phyloP scores from a whole-genome alignment of 495 filamentous ascomycete genomes.

The Usnea hakonensis region DNA sequence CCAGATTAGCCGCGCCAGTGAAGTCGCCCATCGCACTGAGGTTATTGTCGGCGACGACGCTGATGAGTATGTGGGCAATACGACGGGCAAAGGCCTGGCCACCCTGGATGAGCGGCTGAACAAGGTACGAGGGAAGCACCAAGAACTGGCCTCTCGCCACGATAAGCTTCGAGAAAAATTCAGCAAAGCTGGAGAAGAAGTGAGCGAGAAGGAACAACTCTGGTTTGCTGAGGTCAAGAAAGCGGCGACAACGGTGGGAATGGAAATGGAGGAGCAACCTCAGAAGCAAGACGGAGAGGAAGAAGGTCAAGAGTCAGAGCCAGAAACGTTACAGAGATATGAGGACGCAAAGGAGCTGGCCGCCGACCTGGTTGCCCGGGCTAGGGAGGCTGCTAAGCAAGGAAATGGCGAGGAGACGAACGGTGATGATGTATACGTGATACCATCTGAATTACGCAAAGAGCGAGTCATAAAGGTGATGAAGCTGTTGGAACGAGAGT shows the following conservation, averaged over 20 bases:
- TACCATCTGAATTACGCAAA: constrained; percentile 60
- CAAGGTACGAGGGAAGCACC: constrained; percentile 49
- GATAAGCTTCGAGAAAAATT: constrained; percentile 58
- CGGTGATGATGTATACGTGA: constrained; percentile 35
- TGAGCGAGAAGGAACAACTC: constrained; percentile 66
- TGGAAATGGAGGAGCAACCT: constrained; percentile 19
- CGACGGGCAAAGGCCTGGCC: constrained; percentile 25
- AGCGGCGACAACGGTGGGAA: constrained; percentile 34
- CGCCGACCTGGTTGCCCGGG: constrained; percentile 46
- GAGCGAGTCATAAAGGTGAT: constrained; percentile 63
- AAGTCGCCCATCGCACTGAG: constrained; percentile 59
- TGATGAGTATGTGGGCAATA: constrained; percentile 35
- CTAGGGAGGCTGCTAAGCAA: constrained; percentile 31
- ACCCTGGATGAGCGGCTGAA: constrained; percentile 52
- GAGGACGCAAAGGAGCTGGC: constrained; percentile 36
- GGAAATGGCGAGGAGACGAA: constrained; percentile 22
- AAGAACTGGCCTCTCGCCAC: constrained; percentile 51
- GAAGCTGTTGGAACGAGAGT: constrained; percentile 63
- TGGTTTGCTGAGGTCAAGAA: constrained; percentile 58
- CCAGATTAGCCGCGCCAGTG: constrained; percentile 61
- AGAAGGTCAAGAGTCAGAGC: constrained; percentile 22
- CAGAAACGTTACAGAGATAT: constrained; percentile 8
- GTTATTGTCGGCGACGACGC: constrained; percentile 54
- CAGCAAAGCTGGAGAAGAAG: constrained; percentile 47
- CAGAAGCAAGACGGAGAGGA: constrained; percentile 27